Conservation (phyloP, 1,139 yeast species). For the Yamadazyma triangularis region DNA sequence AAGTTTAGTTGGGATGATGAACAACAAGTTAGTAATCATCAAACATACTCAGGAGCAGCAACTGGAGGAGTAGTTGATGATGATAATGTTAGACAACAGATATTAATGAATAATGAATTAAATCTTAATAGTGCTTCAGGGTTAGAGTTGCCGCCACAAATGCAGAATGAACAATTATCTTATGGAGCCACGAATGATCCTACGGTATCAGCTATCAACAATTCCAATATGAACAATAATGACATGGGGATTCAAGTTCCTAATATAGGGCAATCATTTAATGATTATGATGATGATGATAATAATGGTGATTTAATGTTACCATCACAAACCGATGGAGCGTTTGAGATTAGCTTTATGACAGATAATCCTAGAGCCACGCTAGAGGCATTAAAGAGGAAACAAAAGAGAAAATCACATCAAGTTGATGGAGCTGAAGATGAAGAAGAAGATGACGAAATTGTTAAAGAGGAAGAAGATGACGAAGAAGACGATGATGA, state of each 20-base stretch:
- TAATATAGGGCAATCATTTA: slow-evolving; percentile 8
- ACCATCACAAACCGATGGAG: slow-evolving; percentile 42
- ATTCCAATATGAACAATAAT: slow-evolving; percentile 6
- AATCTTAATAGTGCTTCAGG: slow-evolving; percentile 2
- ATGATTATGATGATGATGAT: slow-evolving; percentile 26
- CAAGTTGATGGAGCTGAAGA: slow-evolving; percentile 49
- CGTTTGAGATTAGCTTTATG: slow-evolving; percentile 24
- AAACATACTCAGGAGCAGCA: neutral
- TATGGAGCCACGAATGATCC: slow-evolving; percentile 14
- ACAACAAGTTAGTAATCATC: slow-evolving; percentile 1
- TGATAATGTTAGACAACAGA: too few relatives aligned
- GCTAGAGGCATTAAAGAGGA: slow-evolving; percentile 18
- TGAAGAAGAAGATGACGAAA: too few relatives aligned
- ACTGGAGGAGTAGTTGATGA: too few relatives aligned
- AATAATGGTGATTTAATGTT: slow-evolving; percentile 41
- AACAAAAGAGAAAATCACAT: too few relatives aligned
- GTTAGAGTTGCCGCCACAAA: slow-evolving; percentile 20
- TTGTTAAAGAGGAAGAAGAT: too few relatives aligned
- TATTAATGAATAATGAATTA: slow-evolving; percentile 5
- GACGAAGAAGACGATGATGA: slow-evolving; percentile 28
- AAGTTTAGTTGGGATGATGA: slow-evolving; percentile 74
- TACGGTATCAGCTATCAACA: slow-evolving; percentile 1
- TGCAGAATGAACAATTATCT: slow-evolving; percentile 13
- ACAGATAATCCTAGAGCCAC: slow-evolving; percentile 22
- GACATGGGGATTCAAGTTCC: slow-evolving; percentile 15